Conservation (phyloP, 768 basidiomycete genomes). For the Hebeloma cylindrosporum region DNA sequence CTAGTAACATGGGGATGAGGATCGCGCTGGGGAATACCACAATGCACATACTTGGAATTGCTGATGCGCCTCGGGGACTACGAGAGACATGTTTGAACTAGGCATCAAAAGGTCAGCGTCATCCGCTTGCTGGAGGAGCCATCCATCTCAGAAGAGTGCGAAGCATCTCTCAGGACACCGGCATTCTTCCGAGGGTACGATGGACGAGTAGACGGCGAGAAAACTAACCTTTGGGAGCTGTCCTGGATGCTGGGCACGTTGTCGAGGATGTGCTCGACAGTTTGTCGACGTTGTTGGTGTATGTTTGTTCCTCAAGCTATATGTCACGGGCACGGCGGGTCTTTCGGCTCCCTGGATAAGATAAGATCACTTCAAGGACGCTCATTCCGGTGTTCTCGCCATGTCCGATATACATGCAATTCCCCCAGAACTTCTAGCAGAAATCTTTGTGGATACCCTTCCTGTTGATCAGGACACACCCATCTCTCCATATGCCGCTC, state of each 20-base stretch:
- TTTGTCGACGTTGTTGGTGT: constrained; percentile 16
- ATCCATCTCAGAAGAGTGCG: constrained; percentile 20
- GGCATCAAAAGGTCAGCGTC: constrained; percentile 14
- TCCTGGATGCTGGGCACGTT: not conserved
- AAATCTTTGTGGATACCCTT: constrained; percentile 11
- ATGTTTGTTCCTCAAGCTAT: too few relatives aligned
- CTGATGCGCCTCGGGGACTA: constrained; percentile 91
- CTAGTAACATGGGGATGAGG: constrained; percentile 38
- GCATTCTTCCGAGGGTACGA: not conserved
- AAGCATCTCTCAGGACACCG: too few relatives aligned
- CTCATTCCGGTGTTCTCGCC: not conserved
- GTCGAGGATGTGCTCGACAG: constrained; percentile 12
- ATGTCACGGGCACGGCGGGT: not conserved
- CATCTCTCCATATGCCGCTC: constrained; percentile 13
- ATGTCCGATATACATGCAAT: constrained; percentile 12
- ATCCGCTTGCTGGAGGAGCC: constrained; percentile 6
- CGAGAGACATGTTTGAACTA: constrained; percentile 81
- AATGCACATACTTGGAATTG: constrained; percentile 94
- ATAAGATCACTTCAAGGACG: not conserved
- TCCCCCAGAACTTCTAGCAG: constrained; percentile 14
- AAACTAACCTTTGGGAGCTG: constrained; percentile 6
- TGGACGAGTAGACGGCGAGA: not conserved
- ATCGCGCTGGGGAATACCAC: not conserved
- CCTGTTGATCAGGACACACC: not conserved
- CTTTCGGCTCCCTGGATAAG: not conserved